Evolutionary conservation across 176 grass and related monocot species (phyloP), one percentile per base, ranked within the genome.

Genomic region (Cenchrus purpureus): DNA sequence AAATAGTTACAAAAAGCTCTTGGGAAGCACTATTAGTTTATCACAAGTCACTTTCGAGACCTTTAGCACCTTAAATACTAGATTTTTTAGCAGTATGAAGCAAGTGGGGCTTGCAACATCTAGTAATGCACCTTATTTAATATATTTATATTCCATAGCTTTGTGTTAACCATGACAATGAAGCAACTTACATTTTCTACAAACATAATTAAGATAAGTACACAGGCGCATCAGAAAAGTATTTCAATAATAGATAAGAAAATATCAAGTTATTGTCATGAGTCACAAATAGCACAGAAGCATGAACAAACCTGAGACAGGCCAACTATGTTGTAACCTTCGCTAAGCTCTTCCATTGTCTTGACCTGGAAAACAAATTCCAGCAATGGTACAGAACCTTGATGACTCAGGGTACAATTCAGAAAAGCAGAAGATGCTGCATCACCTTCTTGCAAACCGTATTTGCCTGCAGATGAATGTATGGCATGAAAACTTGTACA

Each of bases 401-500:
- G 65, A 92, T 20, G 31, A 46, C 52, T 76, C 71, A 78, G 54
- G 16, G 74, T 52, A 80, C 77, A 86, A 83, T 51, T 67, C 68
- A 80, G 25, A 73, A 83, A 92, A 46, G 16, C 37, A 80, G 14
- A 71, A 80, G 73, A 53, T 87, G 65, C 49, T 67, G 69, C 42
- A 78, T 90, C 89, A 98, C 95, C 95, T 98, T 94, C 71, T 93
- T 85, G 85, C 95, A 98, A 87, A 95, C 90, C 63, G 55, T 75
- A 85, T 93, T 83, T 84, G 95, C 93, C 93, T 95, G 86, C 17
- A 85, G 69, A 90, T 49, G 68, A 61, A 68, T 50, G 52, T 10
- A 45, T 65, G 20, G 59, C 53, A 54, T 83, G 43, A 87, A 57
- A 73, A 58, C 14, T 61, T 78, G 13, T 79, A 87, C 31, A 31